These are phyloP conservation scores for Thalassiosira pacifica DNA, from an alignment of 352 stramenopile genomes.

Conservation along the genomic window DNA sequence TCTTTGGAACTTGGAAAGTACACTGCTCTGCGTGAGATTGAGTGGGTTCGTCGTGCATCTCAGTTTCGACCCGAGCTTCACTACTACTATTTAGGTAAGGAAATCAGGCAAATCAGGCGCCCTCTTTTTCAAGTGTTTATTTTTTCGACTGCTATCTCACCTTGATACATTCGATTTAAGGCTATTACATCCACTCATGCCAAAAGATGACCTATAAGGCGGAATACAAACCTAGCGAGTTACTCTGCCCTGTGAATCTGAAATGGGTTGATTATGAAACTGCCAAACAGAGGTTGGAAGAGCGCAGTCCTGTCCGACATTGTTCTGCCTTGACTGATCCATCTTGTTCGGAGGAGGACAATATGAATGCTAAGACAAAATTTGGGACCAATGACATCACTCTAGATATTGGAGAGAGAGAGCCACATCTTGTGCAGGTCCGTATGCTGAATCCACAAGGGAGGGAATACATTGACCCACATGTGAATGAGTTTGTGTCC, in stretches of 20 bases:
- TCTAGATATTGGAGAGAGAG: conserved; percentile 74
- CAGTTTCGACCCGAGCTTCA: conserved; percentile 47
- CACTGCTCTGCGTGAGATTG: conserved; percentile 87
- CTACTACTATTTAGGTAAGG: conserved; percentile 86
- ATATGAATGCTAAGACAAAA: conserved; percentile 15
- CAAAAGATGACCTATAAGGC: conserved; percentile 89
- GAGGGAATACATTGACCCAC: conserved; percentile 71
- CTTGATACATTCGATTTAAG: neutral
- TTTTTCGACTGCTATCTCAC: neutral
- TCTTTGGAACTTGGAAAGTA: conserved; percentile 84
- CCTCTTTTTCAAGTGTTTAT: neutral
- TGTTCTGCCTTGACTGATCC: conserved; percentile 57
- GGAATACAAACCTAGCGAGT: conserved; percentile 85
- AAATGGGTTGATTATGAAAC: conserved; percentile 81
- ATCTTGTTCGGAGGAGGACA: neutral
- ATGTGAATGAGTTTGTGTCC: conserved; percentile 73
- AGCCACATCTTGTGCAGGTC: conserved; percentile 63
- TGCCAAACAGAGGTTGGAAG: conserved; percentile 63
- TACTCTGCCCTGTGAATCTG: conserved; percentile 81
- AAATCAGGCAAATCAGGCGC: neutral
- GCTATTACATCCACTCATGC: conserved; percentile 88
- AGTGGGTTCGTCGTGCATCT: conserved; percentile 70
- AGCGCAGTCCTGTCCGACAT: conserved; percentile 64
- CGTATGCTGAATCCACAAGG: conserved; percentile 76
- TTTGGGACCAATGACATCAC: conserved; percentile 58